Evolutionary conservation across 2,329 filamentous ascomycete genomes (phyloP), one percentile per base, ranked within the genome.

Genomic region (Esteya vermicola): DNA sequence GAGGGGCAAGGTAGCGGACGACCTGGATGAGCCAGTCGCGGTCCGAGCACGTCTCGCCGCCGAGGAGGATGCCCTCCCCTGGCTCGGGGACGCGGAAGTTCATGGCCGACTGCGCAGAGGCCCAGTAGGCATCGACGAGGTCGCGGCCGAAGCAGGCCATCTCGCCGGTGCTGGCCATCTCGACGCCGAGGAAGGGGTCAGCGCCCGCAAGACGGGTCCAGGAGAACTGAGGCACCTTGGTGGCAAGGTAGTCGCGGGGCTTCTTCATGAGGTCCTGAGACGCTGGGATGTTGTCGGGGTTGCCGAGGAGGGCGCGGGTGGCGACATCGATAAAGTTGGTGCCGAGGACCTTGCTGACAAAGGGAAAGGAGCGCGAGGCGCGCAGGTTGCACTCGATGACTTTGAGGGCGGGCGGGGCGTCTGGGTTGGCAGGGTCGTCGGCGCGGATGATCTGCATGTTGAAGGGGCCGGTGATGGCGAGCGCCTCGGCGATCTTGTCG

Each of bases 361-460:
- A 98, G 47, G 91, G 91, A 71, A 95, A 95, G 1, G 89, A 96
- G 49, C 91, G 76, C 33, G 91, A 95, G 16, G 91, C 91, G 48
- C 91, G 81, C 46, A 96, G 89, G 54, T 96, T 96, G 64, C 91
- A 96, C 65, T 98, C 91, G 48, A 96, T 98, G 49, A 98, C 91
- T 70, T 96, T 96, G 70, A 98, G 96, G 22, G 74, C 69, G 26
- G 83, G 75, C 54, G 81, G 73, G 41, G 79, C 27, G 20, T 82
- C 82, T 43, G 84, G 20, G 36, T 82, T 82, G 43, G 84, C 78
- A 25, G 81, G 75, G 50, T 95, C 89, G 57, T 95, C 95, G 57
- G 96, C 86, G 67, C 96, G 96, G 52, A 98, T 96, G 63, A 98
- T 93, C 59, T 98, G 91, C 89, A 98, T 96, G 73, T 98, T 98